phyloP scores from a whole-genome alignment of 148 eudicot genomes.

The Limonium bicolor region DNA sequence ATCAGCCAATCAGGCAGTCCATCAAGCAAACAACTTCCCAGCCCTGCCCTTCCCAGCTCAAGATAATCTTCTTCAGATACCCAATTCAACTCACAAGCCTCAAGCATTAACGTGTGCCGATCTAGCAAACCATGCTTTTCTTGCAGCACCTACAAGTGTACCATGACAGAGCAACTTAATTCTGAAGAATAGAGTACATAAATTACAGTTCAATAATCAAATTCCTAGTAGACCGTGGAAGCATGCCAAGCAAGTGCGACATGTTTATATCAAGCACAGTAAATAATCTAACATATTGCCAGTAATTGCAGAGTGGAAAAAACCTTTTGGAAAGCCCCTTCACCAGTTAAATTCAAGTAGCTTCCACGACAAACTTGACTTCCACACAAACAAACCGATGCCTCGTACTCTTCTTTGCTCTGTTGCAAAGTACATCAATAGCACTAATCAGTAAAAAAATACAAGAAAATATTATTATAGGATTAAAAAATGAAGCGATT shows the following conservation, averaged over 20 bases:
- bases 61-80: slow-evolving; percentile 95
- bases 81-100: slow-evolving; percentile 81
- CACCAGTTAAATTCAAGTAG: slow-evolving; percentile 83
- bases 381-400: slow-evolving; percentile 94
- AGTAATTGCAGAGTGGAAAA: not conserved
- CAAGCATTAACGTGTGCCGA: slow-evolving; percentile 63
- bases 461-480: too few species aligned
- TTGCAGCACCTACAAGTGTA: slow-evolving; percentile 71
- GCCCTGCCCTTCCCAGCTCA: slow-evolving; percentile 79
- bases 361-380: slow-evolving; percentile 99
- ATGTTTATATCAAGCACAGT: too few species aligned
- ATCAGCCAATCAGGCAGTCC: slow-evolving; percentile 95
- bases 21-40: slow-evolving; percentile 88
- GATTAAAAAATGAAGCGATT: not conserved
- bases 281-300: not conserved
- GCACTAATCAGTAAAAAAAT: not conserved
- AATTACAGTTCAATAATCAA: too few species aligned
- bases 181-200: too few species aligned
- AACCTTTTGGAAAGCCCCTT: slow-evolving; percentile 95
- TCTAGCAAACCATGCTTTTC: slow-evolving; percentile 86
- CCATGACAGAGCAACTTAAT: too few species aligned
- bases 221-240: too few species aligned
- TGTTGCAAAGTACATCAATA: slow-evolving; percentile 18
- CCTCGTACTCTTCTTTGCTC: slow-evolving; percentile 98
- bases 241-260: too few species aligned